phyloP scores from a whole-genome alignment of 441 rosid species.

The Daphne laureola region DNA sequence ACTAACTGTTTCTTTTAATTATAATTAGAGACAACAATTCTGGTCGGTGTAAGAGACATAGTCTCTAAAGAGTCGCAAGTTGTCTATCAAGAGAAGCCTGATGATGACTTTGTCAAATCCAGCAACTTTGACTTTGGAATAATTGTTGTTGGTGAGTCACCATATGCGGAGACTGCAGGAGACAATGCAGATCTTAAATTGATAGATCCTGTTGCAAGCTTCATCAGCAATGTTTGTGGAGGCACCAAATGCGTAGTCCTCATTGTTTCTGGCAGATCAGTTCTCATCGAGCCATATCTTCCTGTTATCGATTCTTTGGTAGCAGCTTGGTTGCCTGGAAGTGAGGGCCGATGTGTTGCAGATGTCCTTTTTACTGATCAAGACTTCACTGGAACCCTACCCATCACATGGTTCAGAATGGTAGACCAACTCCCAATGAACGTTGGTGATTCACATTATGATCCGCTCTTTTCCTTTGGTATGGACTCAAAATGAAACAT shows the following conservation, averaged over 20 bases:
- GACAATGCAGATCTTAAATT: slow-evolving; percentile 46
- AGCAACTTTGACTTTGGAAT: slow-evolving; percentile 50
- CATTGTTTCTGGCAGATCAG: slow-evolving; percentile 52
- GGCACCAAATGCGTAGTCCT: slow-evolving; percentile 50
- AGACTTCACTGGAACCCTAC: slow-evolving; percentile 54
- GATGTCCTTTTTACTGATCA: slow-evolving; percentile 56
- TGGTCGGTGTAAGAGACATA: slow-evolving; percentile 37
- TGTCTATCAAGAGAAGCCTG: slow-evolving; percentile 39
- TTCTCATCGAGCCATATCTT: slow-evolving; percentile 50
- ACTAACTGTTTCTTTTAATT: not conserved
- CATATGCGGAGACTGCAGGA: slow-evolving; percentile 59
- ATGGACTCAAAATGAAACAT: slow-evolving; percentile 33
- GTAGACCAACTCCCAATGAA: slow-evolving; percentile 67
- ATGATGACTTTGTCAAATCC: slow-evolving; percentile 43
- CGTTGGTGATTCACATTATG: slow-evolving; percentile 51
- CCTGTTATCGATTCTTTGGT: slow-evolving; percentile 49
- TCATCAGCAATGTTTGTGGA: slow-evolving; percentile 39
- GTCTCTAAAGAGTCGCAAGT: slow-evolving; percentile 47
- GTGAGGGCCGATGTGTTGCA: slow-evolving; percentile 61
- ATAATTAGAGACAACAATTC: slow-evolving; percentile 57
- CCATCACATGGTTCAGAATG: slow-evolving; percentile 59
- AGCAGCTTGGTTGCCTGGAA: slow-evolving; percentile 73
- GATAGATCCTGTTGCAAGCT: slow-evolving; percentile 45
- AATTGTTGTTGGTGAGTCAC: slow-evolving; percentile 53
- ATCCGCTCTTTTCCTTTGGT: slow-evolving; percentile 52